These are phyloP conservation scores for Penicillium subrubescens DNA, from an alignment of 495 filamentous ascomycete genomes.

Conservation along the genomic window DNA sequence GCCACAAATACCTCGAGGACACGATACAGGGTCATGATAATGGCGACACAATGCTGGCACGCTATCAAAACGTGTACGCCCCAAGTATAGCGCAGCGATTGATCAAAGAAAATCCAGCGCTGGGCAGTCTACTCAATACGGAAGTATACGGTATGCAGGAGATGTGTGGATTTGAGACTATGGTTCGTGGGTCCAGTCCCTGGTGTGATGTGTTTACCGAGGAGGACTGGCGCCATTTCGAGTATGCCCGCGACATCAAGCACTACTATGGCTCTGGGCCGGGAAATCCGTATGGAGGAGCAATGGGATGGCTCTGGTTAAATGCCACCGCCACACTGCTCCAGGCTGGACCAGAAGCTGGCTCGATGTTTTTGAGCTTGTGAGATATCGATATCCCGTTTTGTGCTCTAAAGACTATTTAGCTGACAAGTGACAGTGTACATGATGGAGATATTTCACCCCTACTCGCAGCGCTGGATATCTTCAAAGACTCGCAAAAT, in stretches of 20 bases:
- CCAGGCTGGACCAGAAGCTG: conserved; percentile 19
- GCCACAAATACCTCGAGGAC: background rate
- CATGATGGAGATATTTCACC: background rate
- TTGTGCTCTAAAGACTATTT: background rate
- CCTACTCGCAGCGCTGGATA: background rate
- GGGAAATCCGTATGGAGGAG: conserved; percentile 56
- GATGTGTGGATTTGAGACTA: background rate
- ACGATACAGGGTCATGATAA: background rate
- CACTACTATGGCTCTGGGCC: conserved; percentile 65
- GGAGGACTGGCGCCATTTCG: conserved; percentile 58
- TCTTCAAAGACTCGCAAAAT: background rate
- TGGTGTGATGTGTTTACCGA: conserved; percentile 62
- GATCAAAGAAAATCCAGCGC: background rate
- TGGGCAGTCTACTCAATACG: background rate
- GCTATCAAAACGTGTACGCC: background rate
- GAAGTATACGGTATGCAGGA: background rate
- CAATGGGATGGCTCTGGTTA: conserved; percentile 65
- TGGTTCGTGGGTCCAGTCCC: conserved; percentile 51
- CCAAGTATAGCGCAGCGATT: background rate
- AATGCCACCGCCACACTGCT: conserved; percentile 59
- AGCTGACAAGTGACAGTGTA: background rate
- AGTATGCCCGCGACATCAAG: conserved; percentile 61
- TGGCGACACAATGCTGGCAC: background rate
- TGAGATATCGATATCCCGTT: background rate
- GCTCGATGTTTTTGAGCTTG: background rate